Base-by-base conservation (phyloP, 352 stramenopile genomes). In the Globisporangium megalacanthum region DNA sequence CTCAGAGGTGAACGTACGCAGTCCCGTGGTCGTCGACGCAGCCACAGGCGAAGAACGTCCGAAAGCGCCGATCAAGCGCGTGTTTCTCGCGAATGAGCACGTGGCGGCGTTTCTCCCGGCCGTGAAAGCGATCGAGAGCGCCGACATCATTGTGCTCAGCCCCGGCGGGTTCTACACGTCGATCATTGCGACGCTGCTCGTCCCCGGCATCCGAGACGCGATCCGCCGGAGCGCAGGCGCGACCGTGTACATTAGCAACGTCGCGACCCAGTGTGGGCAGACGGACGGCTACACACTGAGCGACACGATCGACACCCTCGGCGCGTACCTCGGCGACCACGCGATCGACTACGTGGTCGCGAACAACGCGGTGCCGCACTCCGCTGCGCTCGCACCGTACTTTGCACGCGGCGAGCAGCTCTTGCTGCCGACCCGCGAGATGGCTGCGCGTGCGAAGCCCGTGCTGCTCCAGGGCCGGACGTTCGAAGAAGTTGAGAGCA, bases 241-340 rank as follows among this genome's bases (percentile, higher is more conserved):
- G 19, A 89, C 77, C 0, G 84, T 94, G 11, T 94, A 94, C 64
- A 82, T 94, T 54, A 92, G 82, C 72, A 94, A 94, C 50, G 82
- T 94, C 39, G 83, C 84, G 1, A 94, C 84, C 17, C 84, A 94
- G 33, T 86, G 73, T 59, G 84, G 84, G 0, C 84, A 94, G 50
- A 92, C 84, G 0, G 84, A 94, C 53, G 82, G 75, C 8, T 90
- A 89, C 63, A 89, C 80, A 17, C 66, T 94, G 3, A 61, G 66
- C 4, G 77, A 88, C 56, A 92, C 82, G 22, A 61, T 94, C 4
- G 70, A 86, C 0, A 69, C 84, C 33, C 61, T 94, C 55, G 70
- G 69, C 42, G 63, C 66, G 49, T 94, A 94, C 64, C 60, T 94
- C 1, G 84, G 84, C 14, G 70, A 72, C 5, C 79, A 89, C 60